Evolutionary conservation across 2,329 filamentous ascomycete species (phyloP), one percentile per base, ranked within the genome.

Genomic region (Cordyceps fumosorosea): DNA sequence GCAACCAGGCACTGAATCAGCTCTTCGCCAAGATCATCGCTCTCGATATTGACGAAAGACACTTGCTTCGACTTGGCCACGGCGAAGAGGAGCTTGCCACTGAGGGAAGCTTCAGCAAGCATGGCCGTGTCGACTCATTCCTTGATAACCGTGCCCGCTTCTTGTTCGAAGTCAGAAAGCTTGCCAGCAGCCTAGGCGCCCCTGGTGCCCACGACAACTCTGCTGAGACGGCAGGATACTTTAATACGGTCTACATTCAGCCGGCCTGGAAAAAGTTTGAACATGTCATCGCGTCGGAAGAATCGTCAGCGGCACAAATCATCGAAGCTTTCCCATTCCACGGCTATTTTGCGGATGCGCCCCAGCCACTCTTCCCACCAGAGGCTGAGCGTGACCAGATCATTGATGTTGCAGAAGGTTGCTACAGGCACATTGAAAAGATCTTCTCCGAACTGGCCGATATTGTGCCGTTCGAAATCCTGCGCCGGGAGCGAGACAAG

Each of bases 21-120:
- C 81, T 99, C 1, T 99, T 99, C 77, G 90, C 96, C 69, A 99
- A 99, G 78, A 99, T 99, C 65, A 89, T 93, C n/a, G 90, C 89
- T 5, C 81, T 99, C 32, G 92, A 98, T 69, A 98, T 99, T 67
- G 96, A 99, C 70, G 90, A 96, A 75, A 87, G 95, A 45, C 95
- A 99, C 78, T 81, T 99, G 63, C 81, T 99, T 58, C 89, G 95
- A 64, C 82, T 99, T 42, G 95, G 95, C 42, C 95, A 96, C 73
- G 95, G 95, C 47, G 96, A 99, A 73, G 95, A 97, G 71, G 95
- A 98, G 62, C 81, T 98, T 6, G 89, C 91, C 63, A 92, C 90
- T 0, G 89, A 95, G 68, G 85, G 84, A 20, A 96, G 85, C 73
- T 98, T 96, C 74, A 93, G 91, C 81, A 99, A 98, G 75, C 87